Conservation (phyloP, 257 asterid species). For the Ilex asprella region DNA sequence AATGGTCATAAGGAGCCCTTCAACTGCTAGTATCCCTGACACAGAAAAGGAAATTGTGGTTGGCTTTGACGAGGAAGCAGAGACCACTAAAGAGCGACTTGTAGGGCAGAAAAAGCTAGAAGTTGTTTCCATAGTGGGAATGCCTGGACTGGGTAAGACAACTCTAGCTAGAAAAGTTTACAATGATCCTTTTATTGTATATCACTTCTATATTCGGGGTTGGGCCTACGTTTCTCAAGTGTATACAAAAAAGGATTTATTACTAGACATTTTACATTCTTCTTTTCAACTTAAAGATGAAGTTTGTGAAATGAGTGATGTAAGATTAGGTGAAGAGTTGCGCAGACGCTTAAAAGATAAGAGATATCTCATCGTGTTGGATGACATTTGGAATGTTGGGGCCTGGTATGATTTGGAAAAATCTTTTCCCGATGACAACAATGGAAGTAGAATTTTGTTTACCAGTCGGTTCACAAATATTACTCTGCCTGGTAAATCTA, state of each 20-base stretch:
- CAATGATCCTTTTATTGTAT: not conserved
- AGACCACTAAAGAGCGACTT: not conserved
- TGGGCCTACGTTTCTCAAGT: not conserved
- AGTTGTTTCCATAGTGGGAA: not conserved
- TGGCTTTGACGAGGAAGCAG: not conserved
- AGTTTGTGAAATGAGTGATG: not conserved
- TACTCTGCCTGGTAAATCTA: not conserved
- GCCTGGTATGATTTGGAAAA: not conserved
- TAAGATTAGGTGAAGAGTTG: not conserved
- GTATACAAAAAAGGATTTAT: no score
- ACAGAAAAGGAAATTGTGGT: not conserved
- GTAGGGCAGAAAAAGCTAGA: not conserved
- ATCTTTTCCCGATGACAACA: not conserved
- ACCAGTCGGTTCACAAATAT: not conserved
- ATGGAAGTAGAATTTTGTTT: not conserved
- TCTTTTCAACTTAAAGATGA: not conserved
- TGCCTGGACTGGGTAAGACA: slow-evolving; percentile 1
- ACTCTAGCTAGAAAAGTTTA: not conserved
- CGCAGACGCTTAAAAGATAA: not conserved
- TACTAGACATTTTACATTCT: not conserved
- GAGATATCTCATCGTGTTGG: not conserved
- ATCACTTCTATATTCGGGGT: not conserved
- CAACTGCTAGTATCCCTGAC: no score
- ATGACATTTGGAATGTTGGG: not conserved
- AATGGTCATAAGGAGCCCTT: no score